A percentile compares a stretch with the other conserved stretches of the same genome.
Conservation (phyloP, 495 filamentous ascomycete species). For the Lepraria neglecta region DNA sequence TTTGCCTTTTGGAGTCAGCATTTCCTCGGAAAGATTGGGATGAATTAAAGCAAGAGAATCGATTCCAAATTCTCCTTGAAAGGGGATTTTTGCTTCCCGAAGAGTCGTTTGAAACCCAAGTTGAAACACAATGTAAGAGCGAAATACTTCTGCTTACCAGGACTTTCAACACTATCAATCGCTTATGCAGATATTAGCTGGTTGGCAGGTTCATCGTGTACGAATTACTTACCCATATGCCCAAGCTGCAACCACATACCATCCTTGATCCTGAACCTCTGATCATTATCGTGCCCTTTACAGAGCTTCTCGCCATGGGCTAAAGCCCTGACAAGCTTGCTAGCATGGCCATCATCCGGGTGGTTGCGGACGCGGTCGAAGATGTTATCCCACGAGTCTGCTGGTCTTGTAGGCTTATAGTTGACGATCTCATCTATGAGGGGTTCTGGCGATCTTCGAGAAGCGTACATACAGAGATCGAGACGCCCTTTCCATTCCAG, state of each 20-base stretch:
- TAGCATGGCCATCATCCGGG: constrained; percentile 70
- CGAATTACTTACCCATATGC: constrained; percentile 37
- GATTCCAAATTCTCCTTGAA: background rate
- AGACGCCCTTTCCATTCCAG: constrained; percentile 70
- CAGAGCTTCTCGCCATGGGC: constrained; percentile 49
- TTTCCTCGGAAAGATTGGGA: background rate
- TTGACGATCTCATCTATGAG: constrained; percentile 47
- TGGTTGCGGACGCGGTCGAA: constrained; percentile 48
- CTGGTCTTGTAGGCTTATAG: constrained; percentile 43
- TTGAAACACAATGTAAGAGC: background rate
- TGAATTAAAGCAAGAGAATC: background rate
- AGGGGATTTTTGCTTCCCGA: background rate
- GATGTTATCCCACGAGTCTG: constrained; percentile 47
- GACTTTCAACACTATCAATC: constrained; percentile 25
- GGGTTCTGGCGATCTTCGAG: constrained; percentile 50
- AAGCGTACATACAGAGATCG: constrained; percentile 62
- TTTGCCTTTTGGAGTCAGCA: constrained; percentile 11
- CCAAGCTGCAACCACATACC: constrained; percentile 66
- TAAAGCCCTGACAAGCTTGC: constrained; percentile 67
- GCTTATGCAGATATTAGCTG: constrained; percentile 9
- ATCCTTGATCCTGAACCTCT: constrained; percentile 50
- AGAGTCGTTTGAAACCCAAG: background rate
- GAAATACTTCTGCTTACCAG: constrained; percentile 8
- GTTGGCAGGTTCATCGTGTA: background rate
- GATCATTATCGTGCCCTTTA: constrained; percentile 40